A percentile compares a stretch with the other conserved stretches of the same genome.
Conservation (phyloP, 352 stramenopile genomes). For the Achlya hypogyna region DNA sequence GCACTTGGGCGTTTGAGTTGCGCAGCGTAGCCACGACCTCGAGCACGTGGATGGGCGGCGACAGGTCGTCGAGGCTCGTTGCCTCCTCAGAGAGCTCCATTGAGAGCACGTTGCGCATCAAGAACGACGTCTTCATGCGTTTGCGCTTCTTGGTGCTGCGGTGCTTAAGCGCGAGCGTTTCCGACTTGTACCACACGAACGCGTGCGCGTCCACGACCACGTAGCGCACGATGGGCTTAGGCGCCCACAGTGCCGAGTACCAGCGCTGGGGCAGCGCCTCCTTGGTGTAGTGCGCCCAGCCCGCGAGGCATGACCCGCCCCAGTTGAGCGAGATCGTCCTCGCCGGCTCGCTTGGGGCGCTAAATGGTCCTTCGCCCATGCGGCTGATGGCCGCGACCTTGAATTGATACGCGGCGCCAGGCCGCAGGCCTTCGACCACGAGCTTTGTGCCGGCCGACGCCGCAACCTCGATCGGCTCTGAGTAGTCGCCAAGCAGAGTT, state of each 20-base stretch:
- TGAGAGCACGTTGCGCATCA: constrained; percentile 61
- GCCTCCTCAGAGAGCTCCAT: constrained; percentile 54
- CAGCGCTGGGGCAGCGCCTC: constrained; percentile 44
- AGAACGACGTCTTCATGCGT: constrained; percentile 72
- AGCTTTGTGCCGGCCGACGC: constrained; percentile 34
- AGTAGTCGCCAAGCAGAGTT: constrained; percentile 73
- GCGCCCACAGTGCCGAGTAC: not conserved
- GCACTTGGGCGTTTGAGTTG: constrained; percentile 46
- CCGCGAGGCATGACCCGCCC: constrained; percentile 58
- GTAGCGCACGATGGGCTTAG: constrained; percentile 69
- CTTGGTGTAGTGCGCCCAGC: constrained; percentile 84
- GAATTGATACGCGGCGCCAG: constrained; percentile 76
- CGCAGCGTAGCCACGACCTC: constrained; percentile 52
- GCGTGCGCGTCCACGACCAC: constrained; percentile 64
- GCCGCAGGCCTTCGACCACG: constrained; percentile 67
- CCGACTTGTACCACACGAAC: constrained; percentile 77
- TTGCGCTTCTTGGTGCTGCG: constrained; percentile 70
- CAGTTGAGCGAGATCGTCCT: constrained; percentile 67
- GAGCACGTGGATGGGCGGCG: constrained; percentile 63
- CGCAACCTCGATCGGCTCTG: constrained; percentile 69
- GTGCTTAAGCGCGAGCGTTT: constrained; percentile 70
- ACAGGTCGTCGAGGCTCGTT: constrained; percentile 75
- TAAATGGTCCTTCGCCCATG: constrained; percentile 82
- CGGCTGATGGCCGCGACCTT: constrained; percentile 72
- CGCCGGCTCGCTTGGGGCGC: constrained; percentile 54